A percentile compares a stretch with the other conserved stretches of the same genome.
Conservation (phyloP, 805 yeast genomes). For the Blastobotrys robertii region DNA sequence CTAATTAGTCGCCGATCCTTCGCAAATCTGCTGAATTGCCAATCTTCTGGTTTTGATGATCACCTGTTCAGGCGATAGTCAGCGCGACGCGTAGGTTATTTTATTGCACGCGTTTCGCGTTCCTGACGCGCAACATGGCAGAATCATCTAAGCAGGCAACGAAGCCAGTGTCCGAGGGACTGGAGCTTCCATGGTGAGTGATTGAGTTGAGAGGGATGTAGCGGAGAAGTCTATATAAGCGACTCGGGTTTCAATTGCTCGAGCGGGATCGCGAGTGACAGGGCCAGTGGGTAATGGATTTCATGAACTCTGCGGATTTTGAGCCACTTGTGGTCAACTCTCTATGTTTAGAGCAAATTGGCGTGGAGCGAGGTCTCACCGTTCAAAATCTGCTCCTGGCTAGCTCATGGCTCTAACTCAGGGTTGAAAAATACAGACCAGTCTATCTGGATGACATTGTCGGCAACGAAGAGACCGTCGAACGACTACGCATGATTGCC, state of each 20-base stretch:
- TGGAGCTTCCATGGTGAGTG: slow-evolving; percentile 15
- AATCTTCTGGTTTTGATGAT: neutral
- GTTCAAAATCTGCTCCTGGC: too few species aligned
- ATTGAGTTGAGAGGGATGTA: too few species aligned
- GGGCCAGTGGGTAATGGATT: neutral
- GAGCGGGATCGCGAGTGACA: too few species aligned
- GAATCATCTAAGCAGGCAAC: slow-evolving; percentile 10
- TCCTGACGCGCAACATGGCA: neutral
- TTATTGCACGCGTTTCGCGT: neutral
- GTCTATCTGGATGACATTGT: slow-evolving; percentile 69
- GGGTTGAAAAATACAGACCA: slow-evolving; percentile 98
- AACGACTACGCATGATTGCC: slow-evolving; percentile 73
- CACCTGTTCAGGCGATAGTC: neutral
- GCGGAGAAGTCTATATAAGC: too few species aligned
- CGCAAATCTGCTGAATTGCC: neutral
- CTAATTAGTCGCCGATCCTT: neutral
- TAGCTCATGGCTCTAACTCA: slow-evolving; percentile 1
- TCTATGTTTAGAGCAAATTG: neutral
- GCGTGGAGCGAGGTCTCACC: neutral
- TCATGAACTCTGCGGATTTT: neutral
- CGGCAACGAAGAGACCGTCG: slow-evolving; percentile 86
- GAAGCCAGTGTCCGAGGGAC: slow-evolving; percentile 3
- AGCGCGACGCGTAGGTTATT: neutral
- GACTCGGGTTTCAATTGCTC: too few species aligned
- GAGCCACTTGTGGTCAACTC: too few species aligned